A percentile compares a stretch with the other conserved stretches of the same genome.
Evolutionary conservation across 1,139 yeast genomes (phyloP).

Genomic region (Nakaseomyces glabratus): DNA sequence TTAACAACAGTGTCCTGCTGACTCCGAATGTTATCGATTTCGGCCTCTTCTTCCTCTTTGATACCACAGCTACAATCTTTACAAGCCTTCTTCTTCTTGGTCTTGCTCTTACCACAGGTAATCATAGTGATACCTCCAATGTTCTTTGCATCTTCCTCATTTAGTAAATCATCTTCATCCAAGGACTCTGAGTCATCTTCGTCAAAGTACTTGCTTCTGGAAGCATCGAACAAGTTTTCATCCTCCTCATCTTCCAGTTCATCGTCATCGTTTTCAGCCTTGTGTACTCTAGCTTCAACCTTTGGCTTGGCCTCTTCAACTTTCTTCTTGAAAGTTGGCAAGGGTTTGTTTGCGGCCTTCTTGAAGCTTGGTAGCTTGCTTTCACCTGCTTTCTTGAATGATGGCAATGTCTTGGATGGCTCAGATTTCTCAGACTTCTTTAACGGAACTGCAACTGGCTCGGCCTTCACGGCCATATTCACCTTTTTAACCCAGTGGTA

Average conservation of each 20-base stretch:
- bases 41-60: constrained; percentile 68
- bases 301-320: constrained; percentile 11
- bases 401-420: constrained; percentile 10
- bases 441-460: constrained; percentile 10
- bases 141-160: constrained; percentile 30
- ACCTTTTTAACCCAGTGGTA: constrained; percentile 26
- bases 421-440: constrained; percentile 11
- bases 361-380: constrained; percentile 5
- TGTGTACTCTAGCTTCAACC: constrained; percentile 3
- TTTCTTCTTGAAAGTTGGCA: constrained; percentile 10
- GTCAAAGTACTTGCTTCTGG: constrained; percentile 45
- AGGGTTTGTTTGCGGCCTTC: constrained; percentile 3
- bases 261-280: constrained; percentile 6
- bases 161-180: constrained; percentile 42
- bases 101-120: constrained; percentile 34
- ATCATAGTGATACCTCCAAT: constrained; percentile 31
- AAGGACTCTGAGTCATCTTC: constrained; percentile 41
- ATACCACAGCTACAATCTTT: constrained; percentile 97
- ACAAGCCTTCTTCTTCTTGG: constrained; percentile 76
- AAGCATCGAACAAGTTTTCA: constrained; percentile 17
- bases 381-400: constrained; percentile 10
- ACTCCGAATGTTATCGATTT: constrained; percentile 40
- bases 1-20: constrained; percentile 34
- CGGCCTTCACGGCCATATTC: constrained; percentile 4
- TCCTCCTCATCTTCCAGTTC: constrained; percentile 17